Conservation (phyloP, 345 rosid species). For the Syzygium grande region DNA sequence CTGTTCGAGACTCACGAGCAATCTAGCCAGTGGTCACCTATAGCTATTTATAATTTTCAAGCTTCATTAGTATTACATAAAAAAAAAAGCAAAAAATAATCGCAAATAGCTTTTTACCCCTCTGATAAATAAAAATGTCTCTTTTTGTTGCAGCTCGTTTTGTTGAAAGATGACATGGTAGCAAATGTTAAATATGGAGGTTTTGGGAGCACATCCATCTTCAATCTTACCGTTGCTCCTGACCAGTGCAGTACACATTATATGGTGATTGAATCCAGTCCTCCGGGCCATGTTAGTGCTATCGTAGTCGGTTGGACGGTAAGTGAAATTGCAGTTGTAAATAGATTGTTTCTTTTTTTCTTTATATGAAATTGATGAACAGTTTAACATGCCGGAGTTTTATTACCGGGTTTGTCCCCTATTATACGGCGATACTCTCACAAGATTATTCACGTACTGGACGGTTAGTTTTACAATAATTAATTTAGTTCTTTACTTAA, state of each 20-base stretch:
- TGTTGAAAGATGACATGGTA: no score
- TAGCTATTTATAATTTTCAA: background rate
- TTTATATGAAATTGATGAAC: background rate
- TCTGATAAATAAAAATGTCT: background rate
- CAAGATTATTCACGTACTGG: background rate
- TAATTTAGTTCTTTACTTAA: background rate
- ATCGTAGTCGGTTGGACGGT: background rate
- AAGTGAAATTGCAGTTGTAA: background rate
- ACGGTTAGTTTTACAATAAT: background rate
- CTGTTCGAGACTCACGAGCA: background rate
- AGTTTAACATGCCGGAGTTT: background rate
- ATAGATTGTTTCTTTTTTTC: background rate
- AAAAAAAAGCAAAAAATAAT: no score
- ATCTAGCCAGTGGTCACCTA: background rate
- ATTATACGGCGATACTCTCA: fast-evolving
- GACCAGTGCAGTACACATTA: background rate
- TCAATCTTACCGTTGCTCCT: background rate
- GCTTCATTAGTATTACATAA: background rate
- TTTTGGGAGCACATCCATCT: background rate
- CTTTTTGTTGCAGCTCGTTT: background rate
- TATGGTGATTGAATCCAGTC: background rate
- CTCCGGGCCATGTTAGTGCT: background rate
- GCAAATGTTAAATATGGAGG: background rate
- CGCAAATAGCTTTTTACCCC: background rate
- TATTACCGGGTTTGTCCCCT: background rate